Percentiles rank a stretch among this genome's conserved stretches.
Evolutionary conservation across 2,329 filamentous ascomycete genomes (phyloP).

Genomic region (Hypomyces rosellus): DNA sequence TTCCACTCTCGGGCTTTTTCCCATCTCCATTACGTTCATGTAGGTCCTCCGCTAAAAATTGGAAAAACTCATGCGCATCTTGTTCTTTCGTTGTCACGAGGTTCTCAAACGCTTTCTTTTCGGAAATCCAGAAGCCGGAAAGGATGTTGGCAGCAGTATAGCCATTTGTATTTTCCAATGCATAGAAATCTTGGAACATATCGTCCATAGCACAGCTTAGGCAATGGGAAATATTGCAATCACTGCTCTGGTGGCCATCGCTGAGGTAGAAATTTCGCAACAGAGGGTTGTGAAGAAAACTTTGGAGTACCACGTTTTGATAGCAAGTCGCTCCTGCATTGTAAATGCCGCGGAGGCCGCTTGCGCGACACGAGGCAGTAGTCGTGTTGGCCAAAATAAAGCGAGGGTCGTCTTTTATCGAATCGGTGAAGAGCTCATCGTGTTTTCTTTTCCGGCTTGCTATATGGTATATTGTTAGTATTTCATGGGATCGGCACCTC

Average conservation of each 20-base stretch:
- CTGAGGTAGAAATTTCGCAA: slow-evolving; percentile 87
- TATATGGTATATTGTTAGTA: slow-evolving; percentile 2
- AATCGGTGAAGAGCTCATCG: slow-evolving; percentile 61
- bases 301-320: slow-evolving; percentile 92
- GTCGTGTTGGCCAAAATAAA: slow-evolving; percentile 75
- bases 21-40: slow-evolving; percentile 74
- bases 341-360: slow-evolving; percentile 84
- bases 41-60: slow-evolving; percentile 87
- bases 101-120: slow-evolving; percentile 64
- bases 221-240: slow-evolving; percentile 60
- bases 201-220: slow-evolving; percentile 67
- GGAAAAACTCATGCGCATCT: slow-evolving; percentile 95
- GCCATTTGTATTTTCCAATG: slow-evolving; percentile 72
- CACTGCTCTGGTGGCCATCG: slow-evolving; percentile 75
- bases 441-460: slow-evolving; percentile 67
- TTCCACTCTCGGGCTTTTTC: slow-evolving; percentile 53
- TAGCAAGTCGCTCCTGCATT: slow-evolving; percentile 99
- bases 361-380: slow-evolving; percentile 74
- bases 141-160: slow-evolving; percentile 88
- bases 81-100: slow-evolving; percentile 90
- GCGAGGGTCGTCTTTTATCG: slow-evolving; percentile 63
- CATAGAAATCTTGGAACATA: slow-evolving; percentile 67
- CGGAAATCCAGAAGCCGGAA: slow-evolving; percentile 82
- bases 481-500: not conserved
- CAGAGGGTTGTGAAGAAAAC: slow-evolving; percentile 86